phyloP scores from a whole-genome alignment of 352 stramenopile species.

The Globisporangium iwayamae region DNA sequence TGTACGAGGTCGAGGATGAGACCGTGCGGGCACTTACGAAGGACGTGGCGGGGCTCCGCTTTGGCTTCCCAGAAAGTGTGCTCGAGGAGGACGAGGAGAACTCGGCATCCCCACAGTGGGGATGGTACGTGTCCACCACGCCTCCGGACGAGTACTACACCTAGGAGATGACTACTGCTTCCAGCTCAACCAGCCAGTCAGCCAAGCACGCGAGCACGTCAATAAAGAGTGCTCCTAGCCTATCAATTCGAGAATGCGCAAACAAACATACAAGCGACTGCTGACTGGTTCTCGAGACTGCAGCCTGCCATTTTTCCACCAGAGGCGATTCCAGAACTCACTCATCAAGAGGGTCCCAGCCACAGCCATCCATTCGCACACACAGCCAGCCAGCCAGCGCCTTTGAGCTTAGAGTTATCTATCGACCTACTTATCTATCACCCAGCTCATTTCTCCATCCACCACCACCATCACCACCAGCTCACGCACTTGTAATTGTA shows the following conservation, averaged over 20 bases:
- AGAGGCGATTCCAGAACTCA: not conserved
- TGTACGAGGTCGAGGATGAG: not conserved
- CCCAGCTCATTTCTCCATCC: not conserved
- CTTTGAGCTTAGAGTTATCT: slow-evolving; percentile 9
- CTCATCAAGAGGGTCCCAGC: no score
- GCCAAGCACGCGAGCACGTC: not conserved
- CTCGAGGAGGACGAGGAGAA: slow-evolving; percentile 37
- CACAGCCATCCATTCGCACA: not conserved
- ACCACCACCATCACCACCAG: not conserved
- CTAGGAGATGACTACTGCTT: slow-evolving; percentile 13
- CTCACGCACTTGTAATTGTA: slow-evolving; percentile 4
- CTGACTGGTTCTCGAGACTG: no score
- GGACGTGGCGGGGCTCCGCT: not conserved
- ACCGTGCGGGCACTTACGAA: slow-evolving; percentile 1
- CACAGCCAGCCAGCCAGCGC: not conserved
- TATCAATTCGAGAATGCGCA: not conserved
- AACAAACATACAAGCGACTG: not conserved
- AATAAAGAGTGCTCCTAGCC: not conserved
- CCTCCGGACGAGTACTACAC: slow-evolving; percentile 71
- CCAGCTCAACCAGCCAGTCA: not conserved
- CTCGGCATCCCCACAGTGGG: slow-evolving; percentile 63
- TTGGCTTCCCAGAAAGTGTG: slow-evolving; percentile 15
- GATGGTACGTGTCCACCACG: slow-evolving; percentile 81
- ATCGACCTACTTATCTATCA: slow-evolving; percentile 13
- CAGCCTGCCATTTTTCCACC: no score